Evolutionary conservation across 2,329 filamentous ascomycete genomes (phyloP).

Genomic region (Alternaria sp.): DNA sequence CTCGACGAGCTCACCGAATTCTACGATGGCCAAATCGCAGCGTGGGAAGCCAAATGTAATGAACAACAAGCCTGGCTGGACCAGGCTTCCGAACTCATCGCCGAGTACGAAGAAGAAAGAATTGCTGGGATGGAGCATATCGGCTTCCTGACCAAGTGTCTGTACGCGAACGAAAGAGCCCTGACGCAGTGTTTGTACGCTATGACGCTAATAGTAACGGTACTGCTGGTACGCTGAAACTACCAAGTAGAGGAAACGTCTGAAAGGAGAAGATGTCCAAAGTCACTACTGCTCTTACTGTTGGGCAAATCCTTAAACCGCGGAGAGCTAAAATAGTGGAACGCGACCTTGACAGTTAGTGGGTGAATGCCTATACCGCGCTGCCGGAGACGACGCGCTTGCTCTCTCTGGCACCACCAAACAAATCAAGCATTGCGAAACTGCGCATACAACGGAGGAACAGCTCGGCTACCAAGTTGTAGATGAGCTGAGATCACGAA

Average conservation of each 20-base stretch:
- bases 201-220: neutral
- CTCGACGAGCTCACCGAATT: neutral
- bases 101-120: neutral
- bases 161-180: neutral
- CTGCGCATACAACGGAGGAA: neutral
- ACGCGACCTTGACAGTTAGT: neutral
- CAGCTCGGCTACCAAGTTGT: neutral
- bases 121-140: neutral
- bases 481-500: neutral
- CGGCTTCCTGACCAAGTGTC: neutral
- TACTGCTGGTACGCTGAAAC: neutral
- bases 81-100: neutral
- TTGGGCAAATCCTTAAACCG: neutral
- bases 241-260: neutral
- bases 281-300: neutral
- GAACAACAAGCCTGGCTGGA: neutral
- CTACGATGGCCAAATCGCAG: neutral
- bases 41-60: neutral
- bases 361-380: neutral
- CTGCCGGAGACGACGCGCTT: neutral
- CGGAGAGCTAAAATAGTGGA: rapidly evolving
- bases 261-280: neutral
- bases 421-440: neutral
- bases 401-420: neutral
- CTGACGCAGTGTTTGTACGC: neutral